A percentile compares a stretch with the other conserved stretches of the same genome.
phyloP scores from a whole-genome alignment of 495 filamentous ascomycete genomes.

The Penicillium chermesinum region DNA sequence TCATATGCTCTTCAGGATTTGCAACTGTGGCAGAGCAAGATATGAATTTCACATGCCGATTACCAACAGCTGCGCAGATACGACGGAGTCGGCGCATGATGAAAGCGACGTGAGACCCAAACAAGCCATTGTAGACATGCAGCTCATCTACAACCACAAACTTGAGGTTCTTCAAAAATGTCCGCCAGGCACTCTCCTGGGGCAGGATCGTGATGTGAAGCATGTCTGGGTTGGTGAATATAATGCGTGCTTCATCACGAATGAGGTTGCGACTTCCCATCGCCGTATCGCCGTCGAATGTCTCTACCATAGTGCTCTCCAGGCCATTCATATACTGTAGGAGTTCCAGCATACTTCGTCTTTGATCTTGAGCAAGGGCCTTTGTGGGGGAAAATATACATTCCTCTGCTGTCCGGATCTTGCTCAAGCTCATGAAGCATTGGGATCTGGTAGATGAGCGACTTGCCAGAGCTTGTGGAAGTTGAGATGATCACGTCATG shows the following conservation, averaged over 20 bases:
- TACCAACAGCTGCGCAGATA: conserved; percentile 89
- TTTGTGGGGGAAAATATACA: conserved; percentile 99
- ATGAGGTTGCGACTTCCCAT: conserved; percentile 73
- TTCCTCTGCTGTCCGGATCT: conserved; percentile 70
- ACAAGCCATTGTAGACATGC: conserved; percentile 93
- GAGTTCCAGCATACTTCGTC: conserved; percentile 79
- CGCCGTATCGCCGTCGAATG: conserved; percentile 92
- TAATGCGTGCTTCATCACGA: conserved; percentile 83
- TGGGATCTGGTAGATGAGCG: conserved; percentile 91
- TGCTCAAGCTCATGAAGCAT: conserved; percentile 84
- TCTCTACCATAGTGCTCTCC: conserved; percentile 76
- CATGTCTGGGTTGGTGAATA: conserved; percentile 99
- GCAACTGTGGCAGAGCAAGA: conserved; percentile 97
- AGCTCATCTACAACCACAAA: conserved; percentile 89
- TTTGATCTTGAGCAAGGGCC: conserved; percentile 92
- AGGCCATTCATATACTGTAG: conserved; percentile 72
- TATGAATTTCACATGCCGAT: conserved; percentile 83
- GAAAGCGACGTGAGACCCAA: conserved; percentile 89
- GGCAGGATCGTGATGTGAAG: conserved; percentile 91
- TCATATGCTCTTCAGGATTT: conserved; percentile 90
- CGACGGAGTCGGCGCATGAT: conserved; percentile 89
- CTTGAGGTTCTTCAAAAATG: conserved; percentile 80
- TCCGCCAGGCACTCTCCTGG: conserved; percentile 83
- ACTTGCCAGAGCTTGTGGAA: conserved; percentile 94
- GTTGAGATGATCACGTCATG: conserved; percentile 89